These are phyloP conservation scores for Ustilago sp. DNA, from an alignment of 1,284 basidiomycete species.

Conservation along the genomic window DNA sequence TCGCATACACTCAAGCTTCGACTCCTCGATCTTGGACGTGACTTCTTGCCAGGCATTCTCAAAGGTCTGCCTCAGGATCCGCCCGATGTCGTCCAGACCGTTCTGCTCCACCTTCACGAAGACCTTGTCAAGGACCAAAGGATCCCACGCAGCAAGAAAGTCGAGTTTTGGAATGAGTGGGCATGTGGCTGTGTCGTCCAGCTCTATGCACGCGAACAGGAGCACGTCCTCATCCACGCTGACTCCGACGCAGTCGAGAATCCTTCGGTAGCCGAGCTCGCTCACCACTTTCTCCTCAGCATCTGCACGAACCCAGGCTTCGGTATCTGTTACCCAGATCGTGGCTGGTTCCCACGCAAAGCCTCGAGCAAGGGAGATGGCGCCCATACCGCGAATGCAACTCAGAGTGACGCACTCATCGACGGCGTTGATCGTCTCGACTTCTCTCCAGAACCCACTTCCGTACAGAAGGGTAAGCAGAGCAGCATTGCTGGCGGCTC, in stretches of 20 bases:
- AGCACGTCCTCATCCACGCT: slow-evolving; percentile 46
- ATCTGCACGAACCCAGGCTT: slow-evolving; percentile 84
- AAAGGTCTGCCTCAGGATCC: slow-evolving; percentile 58
- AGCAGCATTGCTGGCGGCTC: slow-evolving; percentile 13
- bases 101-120: slow-evolving; percentile 62
- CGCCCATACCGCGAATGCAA: neutral
- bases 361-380: neutral
- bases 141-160: slow-evolving; percentile 57
- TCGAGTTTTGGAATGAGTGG: slow-evolving; percentile 62
- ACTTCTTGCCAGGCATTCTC: slow-evolving; percentile 52
- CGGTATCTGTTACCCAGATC: slow-evolving; percentile 88
- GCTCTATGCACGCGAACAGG: slow-evolving; percentile 58
- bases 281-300: slow-evolving; percentile 86
- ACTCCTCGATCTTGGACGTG: slow-evolving; percentile 52
- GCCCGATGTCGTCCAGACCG: slow-evolving; percentile 54
- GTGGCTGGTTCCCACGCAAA: slow-evolving; percentile 83
- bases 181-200: slow-evolving; percentile 55
- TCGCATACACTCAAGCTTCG: slow-evolving; percentile 43
- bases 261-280: slow-evolving; percentile 77
- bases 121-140: slow-evolving; percentile 58
- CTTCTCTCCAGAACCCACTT: slow-evolving; percentile 65
- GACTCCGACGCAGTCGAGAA: slow-evolving; percentile 27
- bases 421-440: slow-evolving; percentile 36
- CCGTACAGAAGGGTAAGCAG: slow-evolving; percentile 69
- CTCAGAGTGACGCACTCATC: slow-evolving; percentile 29